Base-by-base conservation (phyloP, 805 yeast genomes). In the Kodamaea laetipori region DNA sequence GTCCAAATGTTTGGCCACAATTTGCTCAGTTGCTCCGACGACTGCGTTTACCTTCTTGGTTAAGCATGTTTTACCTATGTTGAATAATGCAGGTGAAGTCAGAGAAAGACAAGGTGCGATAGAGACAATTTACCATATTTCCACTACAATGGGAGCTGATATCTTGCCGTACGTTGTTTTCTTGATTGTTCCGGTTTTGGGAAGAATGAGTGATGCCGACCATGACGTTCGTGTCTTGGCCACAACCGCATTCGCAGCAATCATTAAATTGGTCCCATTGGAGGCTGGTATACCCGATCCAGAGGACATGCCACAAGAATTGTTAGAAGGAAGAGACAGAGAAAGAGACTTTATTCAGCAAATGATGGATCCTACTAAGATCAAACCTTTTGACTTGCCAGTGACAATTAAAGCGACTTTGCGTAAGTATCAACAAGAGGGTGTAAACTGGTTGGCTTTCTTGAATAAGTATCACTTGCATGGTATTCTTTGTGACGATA, bases 211-310 rank as follows among this genome's bases (percentile, higher is more conserved):
- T 73, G 99, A 94, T 63, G 74, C 96, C 1, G 88, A 92, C 58
- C 76, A 75, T 41, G 96, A 88, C 58, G 84, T 90, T n/a, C 79
- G 99, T 55, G 75, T 85, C 12, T 67, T 95, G 43, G 95, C 99
- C 0, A 92, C 99, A 0, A 89, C 97, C 0, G 88, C 99, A 0
- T 94, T 94, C 75, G 99, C 99, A 0, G 84, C 95, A 0, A 88
- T 94, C 45, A 92, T 94, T 53, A 94, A 92, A 62, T 70, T 94
- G 49, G 98, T 94, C 15, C 99, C 99, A 4, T 74, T 94, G 46
- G 99, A 94, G 67, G 95, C 96, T 6, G 99, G 98, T 60, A 90
- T 94, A 27, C 90, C 95, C 1, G 97, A 94, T 63, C 98, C 98
- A 1, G 82, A 79, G 40, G 96, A 90, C 48, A 81, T 94, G 82